Conservation (phyloP, 805 yeast genomes). For the Kurtzmaniella fragi region DNA sequence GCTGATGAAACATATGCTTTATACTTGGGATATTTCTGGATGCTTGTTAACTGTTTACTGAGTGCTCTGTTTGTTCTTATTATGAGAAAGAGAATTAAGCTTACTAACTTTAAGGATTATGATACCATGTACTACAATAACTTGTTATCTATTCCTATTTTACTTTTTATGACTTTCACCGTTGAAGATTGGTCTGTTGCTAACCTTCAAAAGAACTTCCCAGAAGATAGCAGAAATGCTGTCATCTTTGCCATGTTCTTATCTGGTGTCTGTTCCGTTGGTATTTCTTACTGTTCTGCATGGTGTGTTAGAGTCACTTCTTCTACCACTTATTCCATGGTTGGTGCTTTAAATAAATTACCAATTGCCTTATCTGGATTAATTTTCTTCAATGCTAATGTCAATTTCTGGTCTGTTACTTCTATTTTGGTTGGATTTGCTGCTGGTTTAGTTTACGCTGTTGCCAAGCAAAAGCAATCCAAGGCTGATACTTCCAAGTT, state of each 20-base stretch:
- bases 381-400: constrained; percentile 90
- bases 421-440: constrained; percentile 91
- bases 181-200: constrained; percentile 91
- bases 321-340: constrained; percentile 98
- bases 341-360: constrained; percentile 96
- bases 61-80: constrained; percentile 89
- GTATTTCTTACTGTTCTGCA: constrained; percentile 97
- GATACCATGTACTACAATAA: constrained; percentile 99
- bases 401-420: constrained; percentile 84
- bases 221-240: constrained; percentile 60
- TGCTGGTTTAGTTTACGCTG: constrained; percentile 94
- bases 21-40: constrained; percentile 88
- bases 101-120: constrained; percentile 92
- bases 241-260: constrained; percentile 79
- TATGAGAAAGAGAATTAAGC: constrained; percentile 97
- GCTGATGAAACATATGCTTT: constrained; percentile 41
- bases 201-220: constrained; percentile 76
- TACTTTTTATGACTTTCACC: constrained; percentile 66
- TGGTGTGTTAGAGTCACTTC: constrained; percentile 99
- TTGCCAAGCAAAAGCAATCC: constrained; percentile 89
- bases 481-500: constrained; percentile 34
- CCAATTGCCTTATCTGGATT: constrained; percentile 96
- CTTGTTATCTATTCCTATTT: constrained; percentile 85
- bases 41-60: constrained; percentile 90
- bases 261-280: constrained; percentile 92